Percentiles rank a stretch among this genome's conserved stretches.
These are phyloP conservation scores for Calonectria pseudoreteaudii DNA, from an alignment of 2,329 filamentous ascomycete species.

Conservation along the genomic window DNA sequence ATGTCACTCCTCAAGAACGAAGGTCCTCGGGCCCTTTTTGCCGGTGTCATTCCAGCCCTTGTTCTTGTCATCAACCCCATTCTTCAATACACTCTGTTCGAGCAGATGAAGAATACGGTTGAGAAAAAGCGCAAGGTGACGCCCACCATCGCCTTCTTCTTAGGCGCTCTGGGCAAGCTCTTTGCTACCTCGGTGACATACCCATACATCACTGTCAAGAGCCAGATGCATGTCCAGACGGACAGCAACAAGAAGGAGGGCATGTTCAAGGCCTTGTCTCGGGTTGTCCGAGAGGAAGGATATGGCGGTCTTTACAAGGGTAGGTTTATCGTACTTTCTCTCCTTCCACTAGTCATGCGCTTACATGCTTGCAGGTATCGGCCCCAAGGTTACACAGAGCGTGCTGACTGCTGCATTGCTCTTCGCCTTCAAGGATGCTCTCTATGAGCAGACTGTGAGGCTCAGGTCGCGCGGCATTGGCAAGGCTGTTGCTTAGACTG, in stretches of 20 bases:
- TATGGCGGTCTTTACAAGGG: constrained; percentile 93
- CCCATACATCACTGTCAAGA: constrained; percentile 99
- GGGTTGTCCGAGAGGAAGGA: constrained; percentile 90
- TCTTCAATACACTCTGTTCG: constrained; percentile 97
- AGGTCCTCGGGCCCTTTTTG: constrained; percentile 86
- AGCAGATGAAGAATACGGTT: constrained; percentile 93
- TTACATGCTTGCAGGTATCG: constrained; percentile 74
- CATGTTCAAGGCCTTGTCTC: constrained; percentile 80
- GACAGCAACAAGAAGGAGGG: constrained; percentile 81
- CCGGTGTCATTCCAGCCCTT: constrained; percentile 91
- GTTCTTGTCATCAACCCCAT: constrained; percentile 98
- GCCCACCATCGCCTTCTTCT: constrained; percentile 86
- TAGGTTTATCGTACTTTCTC: constrained; percentile 54
- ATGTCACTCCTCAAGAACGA: constrained; percentile 85
- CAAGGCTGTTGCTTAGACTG: constrained; percentile 51
- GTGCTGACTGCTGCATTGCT: constrained; percentile 96
- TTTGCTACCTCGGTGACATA: constrained; percentile 95
- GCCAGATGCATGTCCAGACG: constrained; percentile 92
- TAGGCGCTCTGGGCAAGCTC: constrained; percentile 94
- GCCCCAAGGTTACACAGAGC: constrained; percentile 95
- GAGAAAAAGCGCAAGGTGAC: constrained; percentile 82
- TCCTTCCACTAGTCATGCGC: background rate
- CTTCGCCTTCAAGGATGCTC: constrained; percentile 97
- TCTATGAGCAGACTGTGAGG: constrained; percentile 85
- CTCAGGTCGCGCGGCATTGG: constrained; percentile 64